Conservation (phyloP, 352 stramenopile genomes). For the Globisporangium spinosum region DNA sequence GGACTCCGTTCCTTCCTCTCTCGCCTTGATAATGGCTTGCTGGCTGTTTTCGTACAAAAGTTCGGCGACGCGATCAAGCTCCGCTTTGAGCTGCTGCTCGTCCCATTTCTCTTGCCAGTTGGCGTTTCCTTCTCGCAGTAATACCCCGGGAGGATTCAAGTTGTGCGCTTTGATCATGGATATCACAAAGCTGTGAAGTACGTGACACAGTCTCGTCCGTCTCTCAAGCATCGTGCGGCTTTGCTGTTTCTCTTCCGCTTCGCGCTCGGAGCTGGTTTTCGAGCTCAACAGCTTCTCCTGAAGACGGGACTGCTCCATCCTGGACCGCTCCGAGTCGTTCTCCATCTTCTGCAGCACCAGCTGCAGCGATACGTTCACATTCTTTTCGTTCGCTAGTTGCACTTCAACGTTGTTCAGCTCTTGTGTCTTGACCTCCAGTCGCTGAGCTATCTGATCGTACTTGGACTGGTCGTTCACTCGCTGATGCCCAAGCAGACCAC, state of each 20-base stretch:
- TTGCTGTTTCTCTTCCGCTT: constrained; percentile 21
- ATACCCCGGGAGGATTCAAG: constrained; percentile 7
- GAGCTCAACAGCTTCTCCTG: constrained; percentile 37
- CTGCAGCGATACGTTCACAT: constrained; percentile 28
- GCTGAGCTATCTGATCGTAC: constrained; percentile 40
- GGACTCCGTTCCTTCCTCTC: constrained; percentile 26
- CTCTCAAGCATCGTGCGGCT: constrained; percentile 22
- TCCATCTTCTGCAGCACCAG: constrained; percentile 36
- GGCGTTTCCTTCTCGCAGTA: constrained; percentile 15
- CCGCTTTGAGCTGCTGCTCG: constrained; percentile 30
- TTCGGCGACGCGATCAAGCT: constrained; percentile 26
- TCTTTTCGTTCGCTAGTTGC: constrained; percentile 23
- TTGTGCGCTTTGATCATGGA: constrained; percentile 22
- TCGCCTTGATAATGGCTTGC: constrained; percentile 27
- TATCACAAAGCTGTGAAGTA: constrained; percentile 29
- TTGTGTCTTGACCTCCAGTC: constrained; percentile 37
- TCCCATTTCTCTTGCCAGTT: constrained; percentile 22
- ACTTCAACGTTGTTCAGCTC: constrained; percentile 34
- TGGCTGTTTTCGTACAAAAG: constrained; percentile 27
- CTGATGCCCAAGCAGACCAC: constrained; percentile 32
- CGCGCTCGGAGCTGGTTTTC: constrained; percentile 26
- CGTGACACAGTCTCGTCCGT: constrained; percentile 23
- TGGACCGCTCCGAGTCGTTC: constrained; percentile 26
- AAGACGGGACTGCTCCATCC: constrained; percentile 36
- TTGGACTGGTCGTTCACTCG: constrained; percentile 57